Evolutionary conservation across 225 moss, liverwort and hornwort species (phyloP).

Genomic region (Physcomitrellopsis africana): DNA sequence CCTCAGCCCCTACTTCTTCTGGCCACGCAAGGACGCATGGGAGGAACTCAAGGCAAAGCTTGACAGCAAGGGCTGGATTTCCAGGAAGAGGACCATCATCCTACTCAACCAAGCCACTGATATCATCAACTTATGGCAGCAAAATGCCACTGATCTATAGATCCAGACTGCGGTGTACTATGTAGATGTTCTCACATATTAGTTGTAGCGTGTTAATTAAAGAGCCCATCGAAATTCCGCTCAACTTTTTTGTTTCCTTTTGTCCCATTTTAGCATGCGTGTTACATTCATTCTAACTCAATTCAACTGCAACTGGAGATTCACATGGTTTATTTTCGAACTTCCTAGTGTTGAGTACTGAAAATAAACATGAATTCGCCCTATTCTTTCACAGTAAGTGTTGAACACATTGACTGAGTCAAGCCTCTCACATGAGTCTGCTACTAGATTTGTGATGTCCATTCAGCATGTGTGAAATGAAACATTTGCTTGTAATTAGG

Average conservation of each 20-base stretch:
- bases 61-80: constrained; percentile 86
- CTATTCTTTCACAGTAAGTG: no score
- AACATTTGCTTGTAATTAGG: no score
- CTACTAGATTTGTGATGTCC: no score
- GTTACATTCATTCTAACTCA: background rate
- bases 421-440: no score
- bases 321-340: no score
- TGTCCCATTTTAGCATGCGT: background rate
- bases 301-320: no score
- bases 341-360: no score
- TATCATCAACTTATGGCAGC: constrained; percentile 91
- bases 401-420: no score
- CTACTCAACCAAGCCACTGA: constrained; percentile 85
- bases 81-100: constrained; percentile 75
- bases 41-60: constrained; percentile 76
- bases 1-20: constrained; percentile 84
- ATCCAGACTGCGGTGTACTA: background rate
- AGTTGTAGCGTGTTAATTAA: constrained; percentile 18
- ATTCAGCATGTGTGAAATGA: no score
- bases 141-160: constrained; percentile 67
- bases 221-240: background rate
- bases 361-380: no score
- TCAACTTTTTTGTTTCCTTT: background rate
- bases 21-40: constrained; percentile 91
- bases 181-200: background rate